Base-by-base conservation (phyloP, 345 rosid species). In the Camelina neglecta region DNA sequence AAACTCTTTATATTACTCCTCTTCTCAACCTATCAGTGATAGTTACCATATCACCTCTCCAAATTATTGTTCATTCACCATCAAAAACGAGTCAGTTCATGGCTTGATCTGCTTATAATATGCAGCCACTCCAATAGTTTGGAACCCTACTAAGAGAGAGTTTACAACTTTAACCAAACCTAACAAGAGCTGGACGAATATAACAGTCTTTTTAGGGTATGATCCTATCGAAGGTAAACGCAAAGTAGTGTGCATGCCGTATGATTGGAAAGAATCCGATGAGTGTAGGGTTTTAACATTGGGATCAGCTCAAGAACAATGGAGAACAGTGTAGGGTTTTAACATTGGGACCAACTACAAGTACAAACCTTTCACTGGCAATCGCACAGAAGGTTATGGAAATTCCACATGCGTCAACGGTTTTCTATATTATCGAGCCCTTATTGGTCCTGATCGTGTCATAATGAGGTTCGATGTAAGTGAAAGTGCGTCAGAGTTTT, bases 221-320 rank as follows among this genome's bases (percentile, higher is more conserved):
- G 63, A 63, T 63, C 76, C 70, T 39, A 18, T 53, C 15, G 55
- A 26, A 11, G n/a, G 33, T 26, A 62, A 31, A 29, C 54, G 51
- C 76, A 63, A 73, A 73, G 45, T 73, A 16, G 13, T 60, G 67
- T 71, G 33, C 49, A 7, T 60, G 24, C 49, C 33, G 33, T n/a
- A 4, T 26, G 3, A 13, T 50, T 45, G 2, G 1, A 0, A 16
- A 8, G 49, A n/a, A 7, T 33, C 18, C 0, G 58, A 60, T 2
- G 68, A 36, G 51, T 49, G 60, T 50, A 0, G 20, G 13, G 75
- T 72, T 51, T 38, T 50, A 11, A 62, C 61, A 38, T 26, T 50
- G 29, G 75, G 68, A 49, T 72, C 69, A 50, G 5, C 15, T 57
- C 76, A 72, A 50, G 29, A 61, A 61, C 16, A 50, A 39, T 72